These are phyloP conservation scores for Trichaptum fuscoviolaceum DNA, from an alignment of 768 basidiomycete species.

Conservation along the genomic window DNA sequence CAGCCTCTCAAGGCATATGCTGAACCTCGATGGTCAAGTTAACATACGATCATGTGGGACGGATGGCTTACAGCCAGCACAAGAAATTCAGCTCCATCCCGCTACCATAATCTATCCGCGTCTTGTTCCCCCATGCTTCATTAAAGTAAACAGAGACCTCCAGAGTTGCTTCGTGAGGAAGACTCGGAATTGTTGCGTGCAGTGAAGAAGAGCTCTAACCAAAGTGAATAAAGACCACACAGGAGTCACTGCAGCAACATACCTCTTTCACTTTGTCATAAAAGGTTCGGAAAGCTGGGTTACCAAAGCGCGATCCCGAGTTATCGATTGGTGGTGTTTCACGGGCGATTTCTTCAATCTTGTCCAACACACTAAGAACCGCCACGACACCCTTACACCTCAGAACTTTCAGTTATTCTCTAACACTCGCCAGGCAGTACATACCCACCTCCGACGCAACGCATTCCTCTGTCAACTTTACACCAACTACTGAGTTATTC, in stretches of 20 bases:
- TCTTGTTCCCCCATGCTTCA: conserved; percentile 88
- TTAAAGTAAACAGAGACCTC: conserved; percentile 80
- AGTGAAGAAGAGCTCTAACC: conserved; percentile 42
- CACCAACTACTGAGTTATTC: conserved; percentile 69
- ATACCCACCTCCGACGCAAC: conserved; percentile 52
- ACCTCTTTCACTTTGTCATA: conserved; percentile 79
- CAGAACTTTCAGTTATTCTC: neutral
- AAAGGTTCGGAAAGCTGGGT: conserved; percentile 92
- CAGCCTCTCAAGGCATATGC: conserved; percentile 75
- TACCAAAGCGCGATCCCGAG: conserved; percentile 88
- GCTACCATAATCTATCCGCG: conserved; percentile 97
- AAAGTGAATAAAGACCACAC: neutral
- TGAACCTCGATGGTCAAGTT: conserved; percentile 7
- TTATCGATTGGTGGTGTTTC: conserved; percentile 86
- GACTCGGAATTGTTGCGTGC: conserved; percentile 51
- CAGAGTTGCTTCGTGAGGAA: conserved; percentile 51
- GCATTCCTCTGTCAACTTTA: conserved; percentile 67
- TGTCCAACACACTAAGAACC: conserved; percentile 59
- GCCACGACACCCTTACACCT: conserved; percentile 51
- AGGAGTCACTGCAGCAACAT: conserved; percentile 10
- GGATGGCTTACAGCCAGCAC: conserved; percentile 80
- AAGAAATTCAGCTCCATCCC: conserved; percentile 99
- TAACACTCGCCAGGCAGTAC: conserved; percentile 5
- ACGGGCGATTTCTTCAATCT: conserved; percentile 59
- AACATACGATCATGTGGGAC: neutral